These are phyloP conservation scores for Aspergillus campestris DNA, from an alignment of 495 filamentous ascomycete species.

Conservation along the genomic window DNA sequence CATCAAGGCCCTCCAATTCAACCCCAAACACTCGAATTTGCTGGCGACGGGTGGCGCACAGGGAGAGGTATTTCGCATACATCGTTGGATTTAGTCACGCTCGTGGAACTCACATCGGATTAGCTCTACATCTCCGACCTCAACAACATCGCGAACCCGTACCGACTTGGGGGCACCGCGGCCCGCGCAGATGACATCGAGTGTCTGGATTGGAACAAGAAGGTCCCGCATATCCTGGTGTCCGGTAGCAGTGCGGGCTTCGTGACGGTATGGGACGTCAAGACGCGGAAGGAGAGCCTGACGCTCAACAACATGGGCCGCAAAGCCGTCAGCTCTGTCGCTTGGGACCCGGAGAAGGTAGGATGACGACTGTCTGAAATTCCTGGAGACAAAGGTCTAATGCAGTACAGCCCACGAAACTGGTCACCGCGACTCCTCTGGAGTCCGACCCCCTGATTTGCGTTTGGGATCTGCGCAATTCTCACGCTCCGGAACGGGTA, in stretches of 20 bases:
- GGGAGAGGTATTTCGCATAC: constrained; percentile 52
- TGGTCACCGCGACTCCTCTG: constrained; percentile 85
- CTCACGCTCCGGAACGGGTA: constrained; percentile 82
- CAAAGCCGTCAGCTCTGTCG: constrained; percentile 89
- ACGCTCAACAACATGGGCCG: constrained; percentile 88
- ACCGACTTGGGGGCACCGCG: constrained; percentile 77
- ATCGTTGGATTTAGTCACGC: background rate
- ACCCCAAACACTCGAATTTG: constrained; percentile 85
- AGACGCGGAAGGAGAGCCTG: constrained; percentile 90
- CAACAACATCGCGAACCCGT: constrained; percentile 78
- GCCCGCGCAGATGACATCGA: constrained; percentile 90
- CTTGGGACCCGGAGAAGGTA: constrained; percentile 87
- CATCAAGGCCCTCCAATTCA: constrained; percentile 95
- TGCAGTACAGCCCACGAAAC: constrained; percentile 60
- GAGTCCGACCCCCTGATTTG: constrained; percentile 84
- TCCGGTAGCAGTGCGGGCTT: constrained; percentile 92
- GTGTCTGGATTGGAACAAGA: constrained; percentile 96
- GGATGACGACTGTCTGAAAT: background rate
- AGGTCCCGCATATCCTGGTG: constrained; percentile 90
- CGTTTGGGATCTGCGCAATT: constrained; percentile 93
- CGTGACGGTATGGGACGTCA: constrained; percentile 97
- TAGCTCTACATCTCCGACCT: constrained; percentile 87
- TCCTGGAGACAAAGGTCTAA: constrained; percentile 3
- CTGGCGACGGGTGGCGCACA: constrained; percentile 89
- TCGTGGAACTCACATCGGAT: background rate